A percentile compares a stretch with the other conserved stretches of the same genome.
Evolutionary conservation across 768 basidiomycete species (phyloP).

Genomic region (Kwoniella heveanensis): DNA sequence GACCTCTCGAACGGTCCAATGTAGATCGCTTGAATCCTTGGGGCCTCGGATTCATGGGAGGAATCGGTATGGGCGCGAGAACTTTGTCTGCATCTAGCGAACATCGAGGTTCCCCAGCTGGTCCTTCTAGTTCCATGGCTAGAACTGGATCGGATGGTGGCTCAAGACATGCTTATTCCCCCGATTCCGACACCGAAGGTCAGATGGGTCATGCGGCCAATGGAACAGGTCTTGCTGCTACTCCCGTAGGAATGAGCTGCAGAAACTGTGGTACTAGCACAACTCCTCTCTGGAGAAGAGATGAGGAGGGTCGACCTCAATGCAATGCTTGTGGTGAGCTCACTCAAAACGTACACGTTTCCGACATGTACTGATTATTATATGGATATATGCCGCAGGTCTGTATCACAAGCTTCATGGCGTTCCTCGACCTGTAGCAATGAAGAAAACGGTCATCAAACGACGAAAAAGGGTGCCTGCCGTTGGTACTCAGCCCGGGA

Average conservation of each 20-base stretch:
- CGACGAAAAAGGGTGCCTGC: constrained; percentile 95
- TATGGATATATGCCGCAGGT: constrained; percentile 61
- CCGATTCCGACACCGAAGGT: constrained; percentile 27
- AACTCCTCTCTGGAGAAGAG: constrained; percentile 59
- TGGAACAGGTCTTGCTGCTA: constrained; percentile 40
- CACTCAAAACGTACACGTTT: too few relatives aligned
- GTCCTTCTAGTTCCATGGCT: constrained; percentile 17
- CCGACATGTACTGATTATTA: too few relatives aligned
- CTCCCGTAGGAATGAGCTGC: constrained; percentile 56
- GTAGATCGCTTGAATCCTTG: constrained; percentile 18
- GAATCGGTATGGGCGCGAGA: constrained; percentile 23
- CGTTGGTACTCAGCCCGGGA: constrained; percentile 52
- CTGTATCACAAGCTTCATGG: constrained; percentile 98
- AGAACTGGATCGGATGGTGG: constrained; percentile 35
- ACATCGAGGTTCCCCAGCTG: constrained; percentile 22
- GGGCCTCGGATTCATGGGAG: constrained; percentile 30
- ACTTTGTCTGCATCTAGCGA: constrained; percentile 24
- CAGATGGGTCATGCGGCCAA: constrained; percentile 5
- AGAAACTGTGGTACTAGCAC: constrained; percentile 57
- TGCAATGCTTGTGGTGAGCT: constrained; percentile 61
- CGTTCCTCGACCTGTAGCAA: constrained; percentile 91
- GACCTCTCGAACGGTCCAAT: constrained; percentile 36
- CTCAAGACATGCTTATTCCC: constrained; percentile 40
- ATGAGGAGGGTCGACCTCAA: constrained; percentile 59
- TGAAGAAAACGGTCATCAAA: constrained; percentile 99